Evolutionary conservation across 73 alveolate species (phyloP).

Genomic region (Tetrahymena malaccensis): DNA sequence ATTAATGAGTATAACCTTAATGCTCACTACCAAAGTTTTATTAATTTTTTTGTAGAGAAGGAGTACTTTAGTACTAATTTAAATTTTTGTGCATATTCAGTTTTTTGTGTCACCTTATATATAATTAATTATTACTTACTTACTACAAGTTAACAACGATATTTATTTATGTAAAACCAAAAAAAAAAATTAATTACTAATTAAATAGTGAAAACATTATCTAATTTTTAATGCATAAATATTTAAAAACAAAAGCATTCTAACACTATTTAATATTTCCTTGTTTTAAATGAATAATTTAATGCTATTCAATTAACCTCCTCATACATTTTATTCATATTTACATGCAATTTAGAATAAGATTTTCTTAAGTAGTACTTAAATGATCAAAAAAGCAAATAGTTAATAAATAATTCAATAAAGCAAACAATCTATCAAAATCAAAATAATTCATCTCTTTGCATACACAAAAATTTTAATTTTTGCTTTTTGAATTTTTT

Average conservation of each 20-base stretch:
- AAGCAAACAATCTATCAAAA: neutral
- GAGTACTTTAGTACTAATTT: neutral
- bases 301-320: neutral
- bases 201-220: neutral
- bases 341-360: neutral
- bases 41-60: neutral
- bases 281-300: neutral
- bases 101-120: neutral
- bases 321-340: too few species aligned
- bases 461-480: neutral
- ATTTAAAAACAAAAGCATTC: neutral
- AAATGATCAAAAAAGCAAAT: neutral
- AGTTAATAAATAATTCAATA: too few species aligned
- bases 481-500: neutral
- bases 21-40: neutral
- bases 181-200: neutral
- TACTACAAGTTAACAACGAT: neutral
- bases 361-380: neutral
- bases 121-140: neutral
- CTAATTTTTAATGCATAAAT: neutral
- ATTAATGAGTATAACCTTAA: neutral
- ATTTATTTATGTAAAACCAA: neutral
- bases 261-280: neutral
- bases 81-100: neutral
- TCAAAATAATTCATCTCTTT: too few species aligned